A percentile compares a stretch with the other conserved stretches of the same genome.
Evolutionary conservation across 2,329 filamentous ascomycete species (phyloP).

Genomic region (Xylariaceae sp.): DNA sequence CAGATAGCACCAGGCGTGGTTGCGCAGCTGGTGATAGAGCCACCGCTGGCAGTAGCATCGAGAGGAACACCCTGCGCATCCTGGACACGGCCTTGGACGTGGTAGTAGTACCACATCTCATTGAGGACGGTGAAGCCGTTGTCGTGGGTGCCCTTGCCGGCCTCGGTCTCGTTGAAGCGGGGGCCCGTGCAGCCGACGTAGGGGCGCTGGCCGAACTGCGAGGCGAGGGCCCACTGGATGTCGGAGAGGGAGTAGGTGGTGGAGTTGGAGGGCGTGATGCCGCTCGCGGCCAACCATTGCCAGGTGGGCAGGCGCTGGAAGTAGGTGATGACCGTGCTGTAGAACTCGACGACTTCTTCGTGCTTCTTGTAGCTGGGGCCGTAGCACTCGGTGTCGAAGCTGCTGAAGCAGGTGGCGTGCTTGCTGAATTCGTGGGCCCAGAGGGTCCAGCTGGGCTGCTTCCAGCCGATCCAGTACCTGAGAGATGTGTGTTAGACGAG

Average conservation of each 20-base stretch:
- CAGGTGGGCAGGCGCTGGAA: slow-evolving; percentile 56
- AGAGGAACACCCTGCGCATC: slow-evolving; percentile 41
- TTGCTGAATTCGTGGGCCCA: slow-evolving; percentile 66
- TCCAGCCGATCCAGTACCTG: slow-evolving; percentile 54
- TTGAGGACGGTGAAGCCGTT: slow-evolving; percentile 51
- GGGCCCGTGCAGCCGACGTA: slow-evolving; percentile 59
- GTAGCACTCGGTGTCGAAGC: slow-evolving; percentile 61
- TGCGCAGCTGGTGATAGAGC: slow-evolving; percentile 50
- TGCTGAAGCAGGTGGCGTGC: slow-evolving; percentile 63
- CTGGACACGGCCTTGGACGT: slow-evolving; percentile 55
- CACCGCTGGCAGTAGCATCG: slow-evolving; percentile 41
- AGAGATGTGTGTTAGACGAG: background rate
- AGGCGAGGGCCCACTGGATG: slow-evolving; percentile 47
- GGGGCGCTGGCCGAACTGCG: slow-evolving; percentile 48
- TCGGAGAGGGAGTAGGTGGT: slow-evolving; percentile 51
- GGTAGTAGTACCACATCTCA: slow-evolving; percentile 64
- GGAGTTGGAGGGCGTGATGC: slow-evolving; percentile 53
- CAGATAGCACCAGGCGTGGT: slow-evolving; percentile 46
- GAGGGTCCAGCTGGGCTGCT: slow-evolving; percentile 52
- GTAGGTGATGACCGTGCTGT: slow-evolving; percentile 54
- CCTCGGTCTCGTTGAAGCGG: slow-evolving; percentile 54
- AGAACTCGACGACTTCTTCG: slow-evolving; percentile 58
- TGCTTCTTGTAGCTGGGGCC: slow-evolving; percentile 51
- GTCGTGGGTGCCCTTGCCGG: slow-evolving; percentile 50
- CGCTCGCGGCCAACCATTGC: slow-evolving; percentile 50